Percentiles rank a stretch among this genome's conserved stretches.
These are phyloP conservation scores for Naumovozyma castellii DNA, from an alignment of 805 yeast genomes.

Conservation along the genomic window DNA sequence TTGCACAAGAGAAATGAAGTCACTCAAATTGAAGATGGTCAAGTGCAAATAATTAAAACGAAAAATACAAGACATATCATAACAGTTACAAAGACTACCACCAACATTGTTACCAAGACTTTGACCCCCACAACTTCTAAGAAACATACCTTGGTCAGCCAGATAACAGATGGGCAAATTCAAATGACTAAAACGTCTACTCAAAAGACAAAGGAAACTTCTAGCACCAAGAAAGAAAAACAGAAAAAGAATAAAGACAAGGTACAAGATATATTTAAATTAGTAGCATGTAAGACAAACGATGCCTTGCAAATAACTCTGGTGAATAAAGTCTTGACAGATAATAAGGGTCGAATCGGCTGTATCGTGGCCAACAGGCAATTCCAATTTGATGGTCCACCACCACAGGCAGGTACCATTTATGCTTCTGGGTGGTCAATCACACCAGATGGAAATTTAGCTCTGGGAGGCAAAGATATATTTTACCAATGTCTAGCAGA, in stretches of 20 bases:
- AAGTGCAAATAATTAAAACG: constrained; percentile 20
- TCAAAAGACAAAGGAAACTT: not conserved
- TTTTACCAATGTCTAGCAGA: constrained; percentile 70
- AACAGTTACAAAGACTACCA: constrained; percentile 37
- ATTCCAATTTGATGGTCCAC: constrained; percentile 64
- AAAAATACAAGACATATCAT: constrained; percentile 35
- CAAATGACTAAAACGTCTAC: constrained; percentile 27
- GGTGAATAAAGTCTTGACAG: constrained; percentile 37
- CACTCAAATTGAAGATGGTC: constrained; percentile 41
- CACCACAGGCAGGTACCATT: constrained; percentile 56
- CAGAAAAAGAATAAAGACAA: too few relatives aligned
- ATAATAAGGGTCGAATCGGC: constrained; percentile 50
- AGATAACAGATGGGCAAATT: constrained; percentile 37
- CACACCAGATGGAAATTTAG: constrained; percentile 41
- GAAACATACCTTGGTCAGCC: constrained; percentile 24
- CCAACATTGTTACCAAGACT: constrained; percentile 27
- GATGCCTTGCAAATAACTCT: constrained; percentile 44
- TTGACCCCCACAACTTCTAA: constrained; percentile 25
- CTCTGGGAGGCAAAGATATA: constrained; percentile 44
- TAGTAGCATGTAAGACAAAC: constrained; percentile 32
- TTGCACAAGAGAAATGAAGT: constrained; percentile 32
- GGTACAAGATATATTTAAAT: too few relatives aligned
- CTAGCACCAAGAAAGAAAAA: constrained; percentile 8
- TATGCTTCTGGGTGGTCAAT: constrained; percentile 51
- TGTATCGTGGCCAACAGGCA: constrained; percentile 62